Evolutionary conservation across 371 early-diverging fungal genomes (phyloP).

Genomic region (Syncephalastrum contaminatum): DNA sequence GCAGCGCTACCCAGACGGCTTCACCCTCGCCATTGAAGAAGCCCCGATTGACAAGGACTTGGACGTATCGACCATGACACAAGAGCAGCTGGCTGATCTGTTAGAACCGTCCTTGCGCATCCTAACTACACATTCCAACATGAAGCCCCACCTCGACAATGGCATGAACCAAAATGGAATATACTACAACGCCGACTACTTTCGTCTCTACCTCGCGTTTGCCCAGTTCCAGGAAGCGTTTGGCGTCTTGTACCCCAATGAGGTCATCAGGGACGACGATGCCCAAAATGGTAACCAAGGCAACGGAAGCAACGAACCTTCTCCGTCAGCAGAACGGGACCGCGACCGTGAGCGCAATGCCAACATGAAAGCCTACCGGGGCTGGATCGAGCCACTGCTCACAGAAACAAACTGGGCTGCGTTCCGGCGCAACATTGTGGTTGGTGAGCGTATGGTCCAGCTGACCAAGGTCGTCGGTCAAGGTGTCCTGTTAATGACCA

Average conservation of each 20-base stretch:
- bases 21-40: constrained; percentile 34
- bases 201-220: constrained; percentile 44
- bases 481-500: constrained; percentile 48
- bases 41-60: constrained; percentile 11
- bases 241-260: constrained; percentile 35
- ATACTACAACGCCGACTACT: constrained; percentile 49
- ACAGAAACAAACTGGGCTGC: constrained; percentile 51
- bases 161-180: constrained; percentile 57
- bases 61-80: constrained; percentile 13
- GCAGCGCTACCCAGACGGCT: constrained; percentile 22
- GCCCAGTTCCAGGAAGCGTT: constrained; percentile 40
- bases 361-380: constrained; percentile 51
- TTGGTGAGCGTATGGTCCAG: constrained; percentile 49
- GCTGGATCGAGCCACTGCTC: constrained; percentile 45
- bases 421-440: constrained; percentile 48
- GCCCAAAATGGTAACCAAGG: constrained; percentile 9
- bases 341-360: constrained; percentile 36
- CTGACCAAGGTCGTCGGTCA: constrained; percentile 41
- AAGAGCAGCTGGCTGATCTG: constrained; percentile 28
- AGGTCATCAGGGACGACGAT: constrained; percentile 16
- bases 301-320: neutral
- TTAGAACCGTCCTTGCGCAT: constrained; percentile 32
- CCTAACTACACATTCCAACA: constrained; percentile 34
- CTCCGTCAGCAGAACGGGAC: constrained; percentile 19
- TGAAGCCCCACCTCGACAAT: constrained; percentile 49